These are phyloP conservation scores for Leptographium wingfieldii DNA, from an alignment of 2,329 filamentous ascomycete species.

Conservation along the genomic window DNA sequence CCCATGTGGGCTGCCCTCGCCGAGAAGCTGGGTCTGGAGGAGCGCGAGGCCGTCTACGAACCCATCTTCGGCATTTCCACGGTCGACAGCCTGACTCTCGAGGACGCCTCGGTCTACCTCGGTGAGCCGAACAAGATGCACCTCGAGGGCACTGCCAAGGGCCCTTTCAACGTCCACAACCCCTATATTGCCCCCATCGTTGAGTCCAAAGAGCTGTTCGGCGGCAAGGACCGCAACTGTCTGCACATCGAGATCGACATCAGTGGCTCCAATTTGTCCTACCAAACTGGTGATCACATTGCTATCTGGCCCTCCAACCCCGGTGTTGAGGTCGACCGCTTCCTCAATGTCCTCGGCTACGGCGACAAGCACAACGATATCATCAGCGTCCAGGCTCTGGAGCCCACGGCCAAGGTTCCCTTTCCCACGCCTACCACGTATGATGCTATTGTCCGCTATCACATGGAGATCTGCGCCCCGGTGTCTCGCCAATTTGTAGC, in stretches of 20 bases:
- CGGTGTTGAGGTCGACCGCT: conserved; percentile 81
- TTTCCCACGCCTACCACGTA: conserved; percentile 97
- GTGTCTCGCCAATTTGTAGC: conserved; percentile 93
- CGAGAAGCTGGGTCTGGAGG: conserved; percentile 75
- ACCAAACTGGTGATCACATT: conserved; percentile 95
- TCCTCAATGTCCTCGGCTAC: conserved; percentile 68
- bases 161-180: conserved; percentile 92
- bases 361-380: conserved; percentile 67
- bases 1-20: conserved; percentile 90
- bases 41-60: conserved; percentile 93
- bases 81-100: conserved; percentile 56
- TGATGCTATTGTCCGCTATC: conserved; percentile 84
- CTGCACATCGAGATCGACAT: conserved; percentile 93
- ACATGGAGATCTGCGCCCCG: conserved; percentile 91
- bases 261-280: conserved; percentile 75
- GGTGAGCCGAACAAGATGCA: conserved; percentile 96
- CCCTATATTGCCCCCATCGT: conserved; percentile 90
- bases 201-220: conserved; percentile 86
- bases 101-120: conserved; percentile 75
- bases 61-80: conserved; percentile 77
- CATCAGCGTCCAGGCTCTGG: conserved; percentile 78
- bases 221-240: conserved; percentile 81
- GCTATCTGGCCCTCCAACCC: conserved; percentile 96
- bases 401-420: conserved; percentile 91
- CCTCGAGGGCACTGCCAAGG: conserved; percentile 69